Conservation (phyloP, 2,329 filamentous ascomycete species). For the Aspergillus puulaauensis region DNA sequence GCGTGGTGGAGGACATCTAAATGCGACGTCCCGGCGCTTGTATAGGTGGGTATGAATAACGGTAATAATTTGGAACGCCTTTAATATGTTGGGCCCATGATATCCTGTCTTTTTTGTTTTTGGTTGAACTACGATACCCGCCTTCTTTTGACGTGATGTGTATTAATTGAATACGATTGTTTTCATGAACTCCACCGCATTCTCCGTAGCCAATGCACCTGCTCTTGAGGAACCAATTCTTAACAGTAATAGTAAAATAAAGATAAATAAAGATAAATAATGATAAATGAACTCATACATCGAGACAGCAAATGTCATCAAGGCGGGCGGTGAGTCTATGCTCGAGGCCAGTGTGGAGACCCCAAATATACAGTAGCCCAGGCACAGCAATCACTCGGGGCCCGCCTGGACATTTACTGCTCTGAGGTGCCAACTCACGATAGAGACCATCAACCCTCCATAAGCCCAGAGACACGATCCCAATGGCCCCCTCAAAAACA, state of each 20-base stretch:
- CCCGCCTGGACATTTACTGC: not conserved
- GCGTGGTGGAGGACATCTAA: slow-evolving; percentile 84
- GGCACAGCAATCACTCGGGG: not conserved
- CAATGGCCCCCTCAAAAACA: slow-evolving; percentile 21
- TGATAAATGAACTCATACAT: not conserved
- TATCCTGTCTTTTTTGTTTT: slow-evolving; percentile 13
- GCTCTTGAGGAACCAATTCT: not conserved
- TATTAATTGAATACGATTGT: not conserved
- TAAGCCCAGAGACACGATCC: not conserved
- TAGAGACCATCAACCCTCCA: not conserved
- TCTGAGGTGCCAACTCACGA: not conserved
- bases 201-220: not conserved
- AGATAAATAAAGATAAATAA: not conserved
- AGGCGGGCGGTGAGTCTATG: not conserved
- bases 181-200: not conserved
- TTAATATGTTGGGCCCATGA: slow-evolving; percentile 14
- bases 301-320: not conserved
- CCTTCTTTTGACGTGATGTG: slow-evolving; percentile 19
- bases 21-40: not conserved
- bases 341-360: not conserved
- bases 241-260: not conserved
- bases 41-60: not conserved
- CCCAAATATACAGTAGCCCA: not conserved
- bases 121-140: slow-evolving; percentile 33
- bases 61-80: slow-evolving; percentile 11